Evolutionary conservation across 495 filamentous ascomycete genomes (phyloP), one percentile per base, ranked within the genome.

Genomic region (Hyaloscypha hepaticicola): DNA sequence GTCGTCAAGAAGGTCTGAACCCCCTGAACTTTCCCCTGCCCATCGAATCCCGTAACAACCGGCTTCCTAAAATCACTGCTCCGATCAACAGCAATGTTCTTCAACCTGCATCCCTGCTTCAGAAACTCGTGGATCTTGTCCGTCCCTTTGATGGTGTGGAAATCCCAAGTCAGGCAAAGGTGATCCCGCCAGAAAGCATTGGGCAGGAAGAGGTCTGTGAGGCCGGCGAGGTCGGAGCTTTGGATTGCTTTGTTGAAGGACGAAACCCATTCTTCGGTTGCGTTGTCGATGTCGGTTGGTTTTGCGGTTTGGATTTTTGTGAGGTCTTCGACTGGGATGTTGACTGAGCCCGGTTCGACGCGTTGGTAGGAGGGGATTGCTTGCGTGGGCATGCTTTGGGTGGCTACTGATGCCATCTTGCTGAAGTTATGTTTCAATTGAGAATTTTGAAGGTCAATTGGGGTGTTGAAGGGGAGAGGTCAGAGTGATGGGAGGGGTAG

Each of bases 161-260:
- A 26, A 31, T 65, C 34, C 66, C 66, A 68, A 19, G 66, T 57
- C 19, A 68, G 26, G 50, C 61, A 64, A 5, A 68, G 55, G 48
- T 68, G 66, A 34, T 68, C 66, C 14, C 66, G 61, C 66, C 66
- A 68, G 51, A 33, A 68, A 5, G 61, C 16, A 9, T 60, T 21
- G 4, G 41, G 28, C 14, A 60, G 41, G 53, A 68, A 68, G 7
- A 68, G 45, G n/a, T 64, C 31, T 29, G 48, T 26, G 22, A 63
- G 48, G 9, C 24, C 60, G 9, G 55, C 11, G 31, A 49, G 56
- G 27, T 57, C 25, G n/a, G 38, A 26, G 25, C n/a, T 41, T 22
- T 50, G 27, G 24, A 67, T 38, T 12, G 41, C 61, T 55, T 68
- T 60, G 33, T 68, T 64, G 50, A 68, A 68, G 6, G 61, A 26